Evolutionary conservation across 2,329 filamentous ascomycete species (phyloP).

Genomic region (Trichoderma gracile): DNA sequence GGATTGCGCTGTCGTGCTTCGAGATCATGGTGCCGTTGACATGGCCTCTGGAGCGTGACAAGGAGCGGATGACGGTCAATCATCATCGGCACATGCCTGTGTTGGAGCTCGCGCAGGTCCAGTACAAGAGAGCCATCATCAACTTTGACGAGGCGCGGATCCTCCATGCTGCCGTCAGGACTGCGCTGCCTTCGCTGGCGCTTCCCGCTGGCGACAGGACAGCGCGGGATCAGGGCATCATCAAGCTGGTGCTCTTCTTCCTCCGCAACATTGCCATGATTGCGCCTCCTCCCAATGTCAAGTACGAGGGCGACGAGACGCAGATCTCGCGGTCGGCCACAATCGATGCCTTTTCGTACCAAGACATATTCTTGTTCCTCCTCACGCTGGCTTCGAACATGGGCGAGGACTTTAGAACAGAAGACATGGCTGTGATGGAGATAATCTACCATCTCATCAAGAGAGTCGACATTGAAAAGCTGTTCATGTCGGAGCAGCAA

Average conservation of each 20-base stretch:
- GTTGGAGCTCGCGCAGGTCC: slow-evolving; percentile 80
- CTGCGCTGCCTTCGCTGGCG: slow-evolving; percentile 84
- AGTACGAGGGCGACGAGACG: slow-evolving; percentile 83
- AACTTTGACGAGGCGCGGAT: slow-evolving; percentile 78
- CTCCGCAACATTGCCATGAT: slow-evolving; percentile 88
- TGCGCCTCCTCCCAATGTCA: slow-evolving; percentile 67
- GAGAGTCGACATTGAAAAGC: slow-evolving; percentile 76
- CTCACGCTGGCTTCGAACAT: slow-evolving; percentile 89
- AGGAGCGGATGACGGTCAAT: slow-evolving; percentile 83
- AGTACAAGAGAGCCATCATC: slow-evolving; percentile 86
- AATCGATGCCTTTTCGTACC: slow-evolving; percentile 84
- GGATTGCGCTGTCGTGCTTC: slow-evolving; percentile 80
- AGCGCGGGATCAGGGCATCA: slow-evolving; percentile 82
- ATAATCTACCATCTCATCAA: slow-evolving; percentile 92
- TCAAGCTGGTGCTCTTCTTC: slow-evolving; percentile 87
- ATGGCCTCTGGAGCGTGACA: slow-evolving; percentile 83
- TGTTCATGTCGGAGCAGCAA: slow-evolving; percentile 82
- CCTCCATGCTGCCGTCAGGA: slow-evolving; percentile 76
- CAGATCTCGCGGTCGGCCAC: slow-evolving; percentile 85
- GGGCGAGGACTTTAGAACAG: slow-evolving; percentile 85
- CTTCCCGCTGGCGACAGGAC: slow-evolving; percentile 72
- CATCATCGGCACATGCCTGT: slow-evolving; percentile 91
- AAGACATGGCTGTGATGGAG: slow-evolving; percentile 88
- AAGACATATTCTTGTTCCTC: slow-evolving; percentile 85
- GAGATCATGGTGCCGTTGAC: slow-evolving; percentile 91